These are phyloP conservation scores for Hygrophorus russula DNA, from an alignment of 768 basidiomycete species.

Conservation along the genomic window DNA sequence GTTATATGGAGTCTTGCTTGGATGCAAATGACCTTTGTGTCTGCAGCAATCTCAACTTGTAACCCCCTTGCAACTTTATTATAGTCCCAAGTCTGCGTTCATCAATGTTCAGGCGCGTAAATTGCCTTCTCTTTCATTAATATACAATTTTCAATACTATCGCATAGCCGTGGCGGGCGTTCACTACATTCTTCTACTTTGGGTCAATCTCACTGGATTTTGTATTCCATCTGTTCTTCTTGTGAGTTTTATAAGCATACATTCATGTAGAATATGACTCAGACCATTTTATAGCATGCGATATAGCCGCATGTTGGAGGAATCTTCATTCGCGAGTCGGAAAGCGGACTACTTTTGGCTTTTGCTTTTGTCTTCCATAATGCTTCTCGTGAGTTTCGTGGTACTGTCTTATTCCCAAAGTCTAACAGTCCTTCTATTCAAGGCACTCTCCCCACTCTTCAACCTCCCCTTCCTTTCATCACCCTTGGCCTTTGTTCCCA, in stretches of 20 bases:
- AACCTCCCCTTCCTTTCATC: slow-evolving; percentile 92
- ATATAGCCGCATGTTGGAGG: slow-evolving; percentile 93
- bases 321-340: slow-evolving; percentile 86
- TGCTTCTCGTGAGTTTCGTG: slow-evolving; percentile 64
- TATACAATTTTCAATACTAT: slow-evolving; percentile 3
- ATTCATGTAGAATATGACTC: neutral
- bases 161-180: slow-evolving; percentile 69
- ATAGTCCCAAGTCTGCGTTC: slow-evolving; percentile 80
- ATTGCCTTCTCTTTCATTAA: neutral
- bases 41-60: slow-evolving; percentile 84
- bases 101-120: slow-evolving; percentile 62
- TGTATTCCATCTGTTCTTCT: slow-evolving; percentile 96
- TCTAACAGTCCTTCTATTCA: slow-evolving; percentile 3
- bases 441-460: slow-evolving; percentile 79
- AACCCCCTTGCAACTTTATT: slow-evolving; percentile 86
- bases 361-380: slow-evolving; percentile 67
- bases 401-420: neutral
- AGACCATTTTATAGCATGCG: slow-evolving; percentile 63
- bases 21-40: neutral
- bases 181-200: slow-evolving; percentile 95
- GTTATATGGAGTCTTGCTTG: slow-evolving; percentile 18
- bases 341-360: slow-evolving; percentile 96
- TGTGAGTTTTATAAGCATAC: slow-evolving; percentile 46
- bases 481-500: slow-evolving; percentile 87
- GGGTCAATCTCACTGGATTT: slow-evolving; percentile 90